Base-by-base conservation (phyloP, 805 yeast species). In the Debaryomyces maramus region DNA sequence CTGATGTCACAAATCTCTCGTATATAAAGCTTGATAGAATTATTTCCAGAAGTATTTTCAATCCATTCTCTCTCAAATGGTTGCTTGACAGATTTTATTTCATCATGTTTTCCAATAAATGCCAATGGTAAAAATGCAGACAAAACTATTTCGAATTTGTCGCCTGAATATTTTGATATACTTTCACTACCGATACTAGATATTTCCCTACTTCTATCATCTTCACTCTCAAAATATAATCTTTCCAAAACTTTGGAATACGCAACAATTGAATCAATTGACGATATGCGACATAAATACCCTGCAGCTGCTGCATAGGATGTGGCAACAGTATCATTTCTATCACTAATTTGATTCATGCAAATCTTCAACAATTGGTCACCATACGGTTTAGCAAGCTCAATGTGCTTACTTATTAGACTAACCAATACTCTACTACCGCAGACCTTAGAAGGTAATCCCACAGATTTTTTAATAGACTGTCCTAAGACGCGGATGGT, bases 401-500 rank as follows among this genome's bases (percentile, higher is more conserved):
- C 64, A 14, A 64, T 58, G 50, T 84, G 81, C 45, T 83, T 75
- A 8, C 79, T 65, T 0, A 85, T 76, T 34, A 88, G 58, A 14
- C 78, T 73, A 6, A 83, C 87, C 8, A 90, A 58, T 0, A 89
- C 82, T 45, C 81, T 75, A 4, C 95, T 78, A 0, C 91, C 89
- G 17, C 90, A 88, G 0, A 86, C 88, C 53, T 91, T 88, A 0
- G 97, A 88, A 0, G 98, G 97, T 10, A 93, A 67, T 0, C 98
- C 98, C 15, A 90, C 86, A 0, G 95, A 78, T 40, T 70, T 75
- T 44, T 80, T 80, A 6, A 87, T 77, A 2, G 88, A 76, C 15
- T 62, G 54, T 16, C 75, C 74, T 20, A 88, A 63, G 27, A 65
- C 67, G 2, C 65, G 67, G 3, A 86, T 66, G 23, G 80, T 61